Conservation (phyloP, 768 basidiomycete genomes). For the Saitozyma podzolica region DNA sequence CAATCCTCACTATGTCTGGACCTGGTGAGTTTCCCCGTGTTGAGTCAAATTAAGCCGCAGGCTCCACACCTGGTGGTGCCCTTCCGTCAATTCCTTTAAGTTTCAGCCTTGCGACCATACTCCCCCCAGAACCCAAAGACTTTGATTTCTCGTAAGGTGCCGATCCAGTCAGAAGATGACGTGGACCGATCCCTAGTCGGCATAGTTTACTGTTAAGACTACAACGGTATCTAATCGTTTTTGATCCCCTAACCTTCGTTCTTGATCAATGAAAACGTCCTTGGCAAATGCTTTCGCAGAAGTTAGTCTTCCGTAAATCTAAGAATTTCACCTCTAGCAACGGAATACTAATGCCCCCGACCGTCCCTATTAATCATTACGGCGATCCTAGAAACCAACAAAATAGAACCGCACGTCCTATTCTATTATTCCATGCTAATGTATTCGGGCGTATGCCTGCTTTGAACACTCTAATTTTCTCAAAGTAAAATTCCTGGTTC, state of each 20-base stretch:
- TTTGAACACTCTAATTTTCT: constrained; percentile 82
- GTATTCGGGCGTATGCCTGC: constrained; percentile 74
- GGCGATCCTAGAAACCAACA: constrained; percentile 78
- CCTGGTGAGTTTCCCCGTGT: constrained; percentile 76
- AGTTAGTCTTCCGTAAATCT: constrained; percentile 78
- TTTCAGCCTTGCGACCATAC: constrained; percentile 74
- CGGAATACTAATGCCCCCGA: no score
- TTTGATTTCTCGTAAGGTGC: constrained; percentile 85
- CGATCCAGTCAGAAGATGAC: no score
- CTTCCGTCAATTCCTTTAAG: constrained; percentile 82
- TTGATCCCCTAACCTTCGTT: constrained; percentile 80
- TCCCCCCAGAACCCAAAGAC: constrained; percentile 81
- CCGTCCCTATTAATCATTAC: no score
- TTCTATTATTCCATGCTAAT: constrained; percentile 82
- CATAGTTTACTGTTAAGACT: no score
- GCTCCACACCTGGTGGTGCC: constrained; percentile 77
- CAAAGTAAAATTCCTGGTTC: constrained; percentile 78
- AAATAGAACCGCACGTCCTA: constrained; percentile 78
- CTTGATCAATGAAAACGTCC: constrained; percentile 83
- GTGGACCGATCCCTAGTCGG: no score
- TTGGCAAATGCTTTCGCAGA: constrained; percentile 81
- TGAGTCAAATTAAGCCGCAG: constrained; percentile 84
- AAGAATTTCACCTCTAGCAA: constrained; percentile 84
- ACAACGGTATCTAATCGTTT: no score
- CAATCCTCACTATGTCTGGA: no score